Evolutionary conservation across 345 rosid species (phyloP), one percentile per base, ranked within the genome.

Genomic region (Camelina hispida): DNA sequence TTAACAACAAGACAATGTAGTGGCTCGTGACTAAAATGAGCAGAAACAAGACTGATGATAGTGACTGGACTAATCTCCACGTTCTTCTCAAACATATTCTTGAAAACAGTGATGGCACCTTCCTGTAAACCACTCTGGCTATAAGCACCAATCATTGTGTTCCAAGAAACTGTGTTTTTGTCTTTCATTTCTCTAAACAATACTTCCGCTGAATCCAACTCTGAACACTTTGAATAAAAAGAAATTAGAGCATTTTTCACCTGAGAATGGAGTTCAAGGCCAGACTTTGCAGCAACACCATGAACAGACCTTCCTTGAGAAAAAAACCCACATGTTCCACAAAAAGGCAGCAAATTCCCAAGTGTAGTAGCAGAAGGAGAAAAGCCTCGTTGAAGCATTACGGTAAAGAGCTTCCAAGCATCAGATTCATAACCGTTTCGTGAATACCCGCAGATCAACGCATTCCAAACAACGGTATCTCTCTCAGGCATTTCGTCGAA

Each of bases 381-480:
- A 68, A 87, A 82, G 1, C 93, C 94, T 69, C 84, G 81, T 74
- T 82, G 73, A 75, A 86, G 77, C 88, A 93, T 86, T 54, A 70
- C 74, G n/a, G 80, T 71, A 73, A 90, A 87, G 11, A 79, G 67
- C 62, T 65, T 38, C 78, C 86, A 74, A 3, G 90, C 91, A n/a
- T 77, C 42, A 48, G 46, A 62, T 54, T 81, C 85, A 44, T 44
- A 80, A 13, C 95, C 89, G 23, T 83, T 87, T 46, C 87, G 75
- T 4, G 98, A 86, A 35, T 83, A 90, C 59, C 95, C 98, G 70
- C 84, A 86, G 52, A 93, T 88, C 74, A 90, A 70, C 16, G 93
- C 93, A 53, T 92, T 90, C 97, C 97, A 92, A 68, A 87, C 78
- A 56, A 93, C 88, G 13, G 73, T 80, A 76, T 93, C 94, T 81